Evolutionary conservation across 129 eudicot species (phyloP), one percentile per base, ranked within the genome.

Genomic region (Rutidosis leptorrhynchoides): DNA sequence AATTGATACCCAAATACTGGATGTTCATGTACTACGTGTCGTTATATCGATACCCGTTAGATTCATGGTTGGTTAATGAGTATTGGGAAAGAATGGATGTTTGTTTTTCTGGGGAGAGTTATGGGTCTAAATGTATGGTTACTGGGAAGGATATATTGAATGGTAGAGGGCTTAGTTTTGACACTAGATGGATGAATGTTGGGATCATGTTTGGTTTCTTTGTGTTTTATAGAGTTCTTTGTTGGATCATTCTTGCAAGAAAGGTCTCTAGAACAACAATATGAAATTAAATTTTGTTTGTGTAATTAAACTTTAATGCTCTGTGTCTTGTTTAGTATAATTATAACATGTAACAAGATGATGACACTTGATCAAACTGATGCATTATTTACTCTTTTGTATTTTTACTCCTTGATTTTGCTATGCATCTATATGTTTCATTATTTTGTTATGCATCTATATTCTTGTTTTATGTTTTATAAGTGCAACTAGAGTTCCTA

Each of bases 21-120:
- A 63, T 86, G 60, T 85, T 94, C 71, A 94, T 94, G 99, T 94
- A 94, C 80, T 94, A 94, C 69, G 86, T 94, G 23, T 89, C 96
- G 0, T 79, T 94, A 21, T 94, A 94, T 81, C 78, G 95, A 65
- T 94, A 94, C 67, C 97, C 99, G 6, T 78, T 94, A 72, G 99
- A 94, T 59, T 78, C 86, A 22, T 71, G 91, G 83, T 72, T 94
- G 30, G 83, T 81, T 9, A 94, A 94, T 42, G 99, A 94, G 82
- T 94, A 94, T 71, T 94, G 97, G 99, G 81, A 85, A 17, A 51
- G 66, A 65, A 89, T 81, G 51, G 69, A 69, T 25, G 77, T 84
- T 14, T 94, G 99, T 74, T 89, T 94, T 65, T 72, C 96, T 0
- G 56, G 20, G 21, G 76, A 66, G 8, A 78, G 67, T 58, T 7